Conservation (phyloP, 116 monocot species). For the Posidonia oceanica region DNA sequence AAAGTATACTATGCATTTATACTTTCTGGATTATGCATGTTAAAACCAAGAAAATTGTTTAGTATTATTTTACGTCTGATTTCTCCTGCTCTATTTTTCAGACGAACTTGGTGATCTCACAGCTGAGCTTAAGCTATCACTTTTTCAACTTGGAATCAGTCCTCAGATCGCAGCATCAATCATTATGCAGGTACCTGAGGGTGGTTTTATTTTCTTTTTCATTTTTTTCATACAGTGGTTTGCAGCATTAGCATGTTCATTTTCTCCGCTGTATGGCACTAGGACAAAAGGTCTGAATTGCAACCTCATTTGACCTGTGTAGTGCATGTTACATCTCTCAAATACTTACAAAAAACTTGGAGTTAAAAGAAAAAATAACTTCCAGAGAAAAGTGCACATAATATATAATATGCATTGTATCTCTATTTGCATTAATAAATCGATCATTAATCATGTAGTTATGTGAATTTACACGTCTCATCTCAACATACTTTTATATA, state of each 20-base stretch:
- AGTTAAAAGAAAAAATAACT: too few species aligned
- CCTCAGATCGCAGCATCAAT: constrained; percentile 96
- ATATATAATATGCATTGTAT: too few species aligned
- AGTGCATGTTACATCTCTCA: too few species aligned
- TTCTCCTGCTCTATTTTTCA: constrained; percentile 1
- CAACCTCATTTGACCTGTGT: too few species aligned
- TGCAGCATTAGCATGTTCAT: not conserved
- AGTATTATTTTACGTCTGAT: not conserved
- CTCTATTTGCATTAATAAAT: too few species aligned
- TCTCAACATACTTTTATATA: too few species aligned
- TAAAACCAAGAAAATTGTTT: not conserved
- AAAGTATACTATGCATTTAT: not conserved
- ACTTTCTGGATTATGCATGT: not conserved
- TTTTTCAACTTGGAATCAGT: constrained; percentile 98
- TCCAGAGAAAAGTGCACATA: too few species aligned
- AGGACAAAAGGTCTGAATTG: too few species aligned
- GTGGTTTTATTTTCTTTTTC: not conserved
- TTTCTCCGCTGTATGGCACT: not conserved
- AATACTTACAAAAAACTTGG: too few species aligned
- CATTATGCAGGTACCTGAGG: constrained; percentile 67
- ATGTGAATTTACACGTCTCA: too few species aligned
- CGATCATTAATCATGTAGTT: too few species aligned
- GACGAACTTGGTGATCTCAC: constrained; percentile 94
- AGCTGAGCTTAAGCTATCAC: constrained; percentile 78
- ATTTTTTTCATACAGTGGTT: not conserved